Percentiles rank a stretch among this genome's conserved stretches.
These are phyloP conservation scores for Carex parvula DNA, from an alignment of 176 grass and related monocot genomes.

Conservation along the genomic window DNA sequence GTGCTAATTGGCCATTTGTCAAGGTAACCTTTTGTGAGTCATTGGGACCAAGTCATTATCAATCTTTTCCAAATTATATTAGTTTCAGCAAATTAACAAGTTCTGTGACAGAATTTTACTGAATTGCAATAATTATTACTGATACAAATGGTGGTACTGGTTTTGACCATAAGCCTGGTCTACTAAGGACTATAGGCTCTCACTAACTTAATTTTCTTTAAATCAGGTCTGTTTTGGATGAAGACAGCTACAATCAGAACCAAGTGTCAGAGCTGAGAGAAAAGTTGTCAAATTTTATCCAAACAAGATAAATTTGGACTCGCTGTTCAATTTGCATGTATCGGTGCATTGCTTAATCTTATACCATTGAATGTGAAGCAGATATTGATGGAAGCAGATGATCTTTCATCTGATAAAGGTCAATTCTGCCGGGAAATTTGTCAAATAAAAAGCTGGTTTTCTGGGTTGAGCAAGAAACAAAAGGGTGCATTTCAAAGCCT, in stretches of 20 bases:
- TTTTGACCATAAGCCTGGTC: constrained; percentile 2
- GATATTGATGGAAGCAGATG: constrained; percentile 31
- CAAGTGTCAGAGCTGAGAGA: constrained; percentile 47
- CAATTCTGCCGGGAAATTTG: constrained; percentile 22
- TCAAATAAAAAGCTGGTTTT: constrained; percentile 72
- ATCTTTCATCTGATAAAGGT: constrained; percentile 27
- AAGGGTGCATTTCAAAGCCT: constrained; percentile 19
- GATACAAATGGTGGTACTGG: neutral
- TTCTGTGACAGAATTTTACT: neutral
- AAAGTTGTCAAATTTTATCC: constrained; percentile 43
- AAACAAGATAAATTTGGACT: constrained; percentile 35
- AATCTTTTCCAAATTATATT: neutral
- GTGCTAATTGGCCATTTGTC: constrained; percentile 75
- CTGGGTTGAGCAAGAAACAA: constrained; percentile 61
- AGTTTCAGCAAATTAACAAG: neutral
- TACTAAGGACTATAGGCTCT: constrained; percentile 12
- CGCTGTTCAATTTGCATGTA: constrained; percentile 53
- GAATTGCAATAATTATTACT: neutral
- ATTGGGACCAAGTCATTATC: neutral
- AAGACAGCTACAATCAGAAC: constrained; percentile 46
- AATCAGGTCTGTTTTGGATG: constrained; percentile 58
- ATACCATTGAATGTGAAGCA: constrained; percentile 57
- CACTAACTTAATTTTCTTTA: constrained; percentile 18
- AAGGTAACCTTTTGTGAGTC: constrained; percentile 45
- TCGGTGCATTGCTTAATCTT: constrained; percentile 57